Percentiles rank a stretch among this genome's conserved stretches.
Evolutionary conservation across 2,329 filamentous ascomycete species (phyloP).

Genomic region (Xylariaceae sp.): DNA sequence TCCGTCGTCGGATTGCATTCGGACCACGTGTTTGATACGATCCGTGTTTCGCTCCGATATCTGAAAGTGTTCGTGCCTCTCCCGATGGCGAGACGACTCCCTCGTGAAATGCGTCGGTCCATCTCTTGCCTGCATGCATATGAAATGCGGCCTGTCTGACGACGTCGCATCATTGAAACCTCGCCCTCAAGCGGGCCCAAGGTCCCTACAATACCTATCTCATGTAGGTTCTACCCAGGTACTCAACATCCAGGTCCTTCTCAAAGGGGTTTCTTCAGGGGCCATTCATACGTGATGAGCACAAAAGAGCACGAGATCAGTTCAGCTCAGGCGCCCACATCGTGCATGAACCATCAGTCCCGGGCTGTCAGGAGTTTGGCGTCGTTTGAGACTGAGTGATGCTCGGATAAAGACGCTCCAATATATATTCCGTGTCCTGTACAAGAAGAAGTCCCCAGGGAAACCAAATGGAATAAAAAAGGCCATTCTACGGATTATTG

Average conservation of each 20-base stretch:
- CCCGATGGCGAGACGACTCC: not conserved
- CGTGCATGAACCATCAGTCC: not conserved
- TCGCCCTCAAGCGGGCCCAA: not conserved
- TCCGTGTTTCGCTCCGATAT: not conserved
- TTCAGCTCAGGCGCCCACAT: too few relatives aligned
- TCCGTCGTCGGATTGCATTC: not conserved
- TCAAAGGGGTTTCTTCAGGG: too few relatives aligned
- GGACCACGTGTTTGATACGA: not conserved
- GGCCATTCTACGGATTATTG: not conserved
- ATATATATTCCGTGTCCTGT: not conserved
- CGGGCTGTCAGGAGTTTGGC: not conserved
- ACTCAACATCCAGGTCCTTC: too few relatives aligned
- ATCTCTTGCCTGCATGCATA: not conserved
- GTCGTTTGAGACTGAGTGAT: not conserved
- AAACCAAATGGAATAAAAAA: not conserved
- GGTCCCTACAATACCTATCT: too few relatives aligned
- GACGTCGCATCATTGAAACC: not conserved
- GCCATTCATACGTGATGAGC: too few relatives aligned
- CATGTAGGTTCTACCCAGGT: too few relatives aligned
- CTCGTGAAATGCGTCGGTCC: not conserved
- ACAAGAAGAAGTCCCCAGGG: not conserved
- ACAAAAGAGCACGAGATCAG: too few relatives aligned
- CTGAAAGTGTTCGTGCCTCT: not conserved
- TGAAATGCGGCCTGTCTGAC: not conserved
- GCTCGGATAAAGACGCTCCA: too few relatives aligned